Conservation (phyloP, 2,329 filamentous ascomycete species). For the Saccharata proteae region DNA sequence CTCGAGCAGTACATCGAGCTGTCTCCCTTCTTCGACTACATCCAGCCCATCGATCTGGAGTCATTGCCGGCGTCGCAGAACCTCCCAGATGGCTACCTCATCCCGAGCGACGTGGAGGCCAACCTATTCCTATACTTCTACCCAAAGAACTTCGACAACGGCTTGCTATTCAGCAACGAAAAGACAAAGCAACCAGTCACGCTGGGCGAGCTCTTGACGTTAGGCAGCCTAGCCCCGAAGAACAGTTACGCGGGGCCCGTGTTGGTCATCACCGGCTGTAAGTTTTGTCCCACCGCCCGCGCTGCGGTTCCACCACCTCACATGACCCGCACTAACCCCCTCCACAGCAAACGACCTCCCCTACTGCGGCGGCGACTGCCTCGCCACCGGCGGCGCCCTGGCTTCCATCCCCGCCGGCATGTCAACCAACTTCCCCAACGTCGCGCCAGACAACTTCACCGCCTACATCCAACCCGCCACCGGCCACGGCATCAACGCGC, state of each 20-base stretch:
- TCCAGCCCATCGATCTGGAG: too few species aligned
- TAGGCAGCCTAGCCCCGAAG: slow-evolving; percentile 28
- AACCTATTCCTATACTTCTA: slow-evolving; percentile 39
- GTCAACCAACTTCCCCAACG: slow-evolving; percentile 30
- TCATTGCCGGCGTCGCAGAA: slow-evolving; percentile 14
- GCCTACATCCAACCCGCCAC: slow-evolving; percentile 42
- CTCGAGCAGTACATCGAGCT: neutral
- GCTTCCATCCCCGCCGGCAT: slow-evolving; percentile 35
- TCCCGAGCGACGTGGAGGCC: slow-evolving; percentile 32
- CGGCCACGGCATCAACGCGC: slow-evolving; percentile 35
- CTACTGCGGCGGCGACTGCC: slow-evolving; percentile 53
- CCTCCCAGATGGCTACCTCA: slow-evolving; percentile 41
- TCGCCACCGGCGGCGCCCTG: slow-evolving; percentile 28
- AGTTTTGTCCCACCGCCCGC: slow-evolving; percentile 15
- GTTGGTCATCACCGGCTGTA: slow-evolving; percentile 43
- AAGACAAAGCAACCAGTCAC: slow-evolving; percentile 44
- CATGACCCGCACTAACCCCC: neutral
- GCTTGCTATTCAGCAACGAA: slow-evolving; percentile 36
- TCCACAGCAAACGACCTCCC: slow-evolving; percentile 30
- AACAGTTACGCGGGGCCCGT: slow-evolving; percentile 42
- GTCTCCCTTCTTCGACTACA: slow-evolving; percentile 14
- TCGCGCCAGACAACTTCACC: slow-evolving; percentile 33
- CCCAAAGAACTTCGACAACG: slow-evolving; percentile 44
- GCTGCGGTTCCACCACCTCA: neutral
- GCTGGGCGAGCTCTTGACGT: slow-evolving; percentile 46